These are phyloP conservation scores for Pseudogymnoascus sp. DNA, from an alignment of 2,329 filamentous ascomycete genomes.

Conservation along the genomic window DNA sequence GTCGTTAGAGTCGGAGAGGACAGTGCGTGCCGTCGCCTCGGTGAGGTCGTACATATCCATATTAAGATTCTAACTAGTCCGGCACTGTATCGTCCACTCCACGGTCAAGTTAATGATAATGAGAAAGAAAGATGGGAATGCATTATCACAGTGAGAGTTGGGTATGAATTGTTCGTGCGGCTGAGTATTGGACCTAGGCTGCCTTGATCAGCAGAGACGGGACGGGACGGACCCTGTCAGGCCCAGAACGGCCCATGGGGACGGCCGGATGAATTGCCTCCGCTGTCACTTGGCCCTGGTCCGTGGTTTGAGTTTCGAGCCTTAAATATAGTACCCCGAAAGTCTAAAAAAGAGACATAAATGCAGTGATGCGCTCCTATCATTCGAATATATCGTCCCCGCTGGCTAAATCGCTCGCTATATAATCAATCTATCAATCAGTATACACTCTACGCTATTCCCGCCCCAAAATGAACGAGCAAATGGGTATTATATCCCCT, in stretches of 20 bases:
- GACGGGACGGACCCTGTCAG: background rate
- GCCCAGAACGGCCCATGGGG: background rate
- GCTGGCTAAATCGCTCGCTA: constrained; percentile 1
- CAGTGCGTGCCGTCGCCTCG: background rate
- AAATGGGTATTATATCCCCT: constrained; percentile 9
- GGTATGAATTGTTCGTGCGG: background rate
- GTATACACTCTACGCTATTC: constrained; percentile 7
- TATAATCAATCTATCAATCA: constrained; percentile 6
- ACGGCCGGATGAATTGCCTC: background rate
- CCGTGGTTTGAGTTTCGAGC: background rate
- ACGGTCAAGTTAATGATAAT: too few relatives aligned
- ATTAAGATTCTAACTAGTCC: too few relatives aligned
- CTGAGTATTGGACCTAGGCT: background rate
- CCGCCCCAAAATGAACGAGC: background rate
- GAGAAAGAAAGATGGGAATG: background rate
- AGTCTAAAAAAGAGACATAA: background rate
- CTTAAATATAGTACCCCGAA: background rate
- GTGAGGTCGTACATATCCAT: constrained; percentile 5
- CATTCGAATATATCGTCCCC: background rate
- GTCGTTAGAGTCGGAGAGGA: background rate
- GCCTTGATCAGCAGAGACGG: background rate
- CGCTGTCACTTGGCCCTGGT: background rate
- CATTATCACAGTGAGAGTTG: background rate
- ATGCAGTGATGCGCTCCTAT: constrained; percentile 1
- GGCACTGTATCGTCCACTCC: too few relatives aligned